These are phyloP conservation scores for Clarkia xantiana DNA, from an alignment of 345 rosid species.

Conservation along the genomic window DNA sequence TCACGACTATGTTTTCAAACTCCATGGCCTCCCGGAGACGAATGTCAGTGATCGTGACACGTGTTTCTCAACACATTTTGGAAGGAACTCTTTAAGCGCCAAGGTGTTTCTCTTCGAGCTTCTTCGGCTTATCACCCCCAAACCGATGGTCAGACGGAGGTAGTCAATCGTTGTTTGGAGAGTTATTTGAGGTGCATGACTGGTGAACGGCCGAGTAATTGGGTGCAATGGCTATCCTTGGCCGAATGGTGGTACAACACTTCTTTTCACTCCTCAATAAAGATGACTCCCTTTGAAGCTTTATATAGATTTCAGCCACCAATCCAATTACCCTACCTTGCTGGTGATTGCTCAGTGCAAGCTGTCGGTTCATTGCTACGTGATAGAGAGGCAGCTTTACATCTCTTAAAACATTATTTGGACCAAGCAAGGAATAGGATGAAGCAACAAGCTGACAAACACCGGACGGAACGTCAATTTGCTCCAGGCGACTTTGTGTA, in stretches of 20 bases:
- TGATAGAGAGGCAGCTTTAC: no score
- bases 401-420: no score
- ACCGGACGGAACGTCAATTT: no score
- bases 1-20: no score
- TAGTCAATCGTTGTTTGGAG: conserved; percentile 2
- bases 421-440: no score
- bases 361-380: no score
- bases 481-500: no score
- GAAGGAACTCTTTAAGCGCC: background rate
- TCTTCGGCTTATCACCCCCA: conserved; percentile 1
- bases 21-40: no score
- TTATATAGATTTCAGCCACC: background rate
- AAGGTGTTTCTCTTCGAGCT: background rate
- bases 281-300: background rate
- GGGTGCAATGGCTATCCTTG: background rate
- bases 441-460: no score
- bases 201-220: background rate
- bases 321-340: background rate
- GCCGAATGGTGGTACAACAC: conserved; percentile 7
- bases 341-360: no score
- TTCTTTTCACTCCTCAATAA: background rate
- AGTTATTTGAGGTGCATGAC: background rate
- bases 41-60: no score
- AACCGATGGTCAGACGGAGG: conserved; percentile 1
- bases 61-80: background rate